Evolutionary conservation across 2,329 filamentous ascomycete species (phyloP), one percentile per base, ranked within the genome.

Genomic region (Diaporthe citri): DNA sequence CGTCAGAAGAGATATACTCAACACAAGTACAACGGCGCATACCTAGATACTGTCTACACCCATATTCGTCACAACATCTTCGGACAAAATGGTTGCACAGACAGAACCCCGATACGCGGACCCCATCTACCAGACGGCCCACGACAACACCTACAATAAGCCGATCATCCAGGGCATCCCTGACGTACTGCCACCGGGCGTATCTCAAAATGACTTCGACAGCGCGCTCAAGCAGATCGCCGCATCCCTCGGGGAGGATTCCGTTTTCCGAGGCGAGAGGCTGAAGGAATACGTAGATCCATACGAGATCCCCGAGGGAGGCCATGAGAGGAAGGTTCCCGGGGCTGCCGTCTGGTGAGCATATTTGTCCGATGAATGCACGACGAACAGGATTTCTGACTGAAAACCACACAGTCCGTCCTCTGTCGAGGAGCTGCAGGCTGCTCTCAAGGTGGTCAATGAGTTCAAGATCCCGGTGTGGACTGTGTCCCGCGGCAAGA

Each of bases 231-330:
- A 80, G 43, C 79, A 83, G 59, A 82, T 85, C 64, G 79, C 80
- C 69, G 76, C 75, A 17, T 76, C 81, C 2, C 78, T 87, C 4
- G 85, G 85, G 2, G 76, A 82, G 36, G 81, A 85, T 22, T 81
- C 84, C 4, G 84, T 87, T 1, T 83, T 85, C 71, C 79, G 80
- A 8, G 82, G 82, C n/a, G 80, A 83, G 34, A 81, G 78, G 1
- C 75, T 87, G 46, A 82, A 80, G 7, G 85, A 87, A 73, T 87
- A 87, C 74, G 85, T 87, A 57, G 86, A 87, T 72, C 86, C 86
- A 1, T 87, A 87, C 72, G 85, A 87, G 78, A 80, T 87, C 13
- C 82, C 82, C 4, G 86, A 87, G 75, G 81, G 80, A 4, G 82
- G 82, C 8, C 80, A 82, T 5, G 79, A 81, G 71, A 81, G 85